Base-by-base conservation (phyloP, 2,329 filamentous ascomycete genomes). In the Fusarium robinianum region DNA sequence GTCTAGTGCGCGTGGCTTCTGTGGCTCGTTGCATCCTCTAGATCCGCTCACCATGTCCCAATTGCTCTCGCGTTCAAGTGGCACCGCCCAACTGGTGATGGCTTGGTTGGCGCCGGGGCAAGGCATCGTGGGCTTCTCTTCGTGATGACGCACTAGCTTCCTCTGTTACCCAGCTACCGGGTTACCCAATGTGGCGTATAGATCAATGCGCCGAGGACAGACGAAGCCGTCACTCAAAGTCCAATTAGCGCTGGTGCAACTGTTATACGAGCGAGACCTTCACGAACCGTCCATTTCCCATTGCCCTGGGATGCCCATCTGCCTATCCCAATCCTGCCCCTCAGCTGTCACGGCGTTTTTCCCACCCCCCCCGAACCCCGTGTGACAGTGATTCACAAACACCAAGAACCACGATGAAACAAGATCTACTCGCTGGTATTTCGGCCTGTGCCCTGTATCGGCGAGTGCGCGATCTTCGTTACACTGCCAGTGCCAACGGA, bases 101-200 rank as follows among this genome's bases (percentile, higher is more conserved):
- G 32, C 35, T 39, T 39, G 15, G 51, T 55, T 43, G 47, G 51
- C 42, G 23, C 24, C 21, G 26, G 27, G 29, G 34, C 35, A 39
- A 16, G 47, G 32, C 47, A 36, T 23, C 41, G 41, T 38, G 40
- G n/a, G n/a, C n/a, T n/a, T n/a, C n/a, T n/a, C 32, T 51, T 29
- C 30, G 47, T 41, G 37, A 53, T 55, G 52, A 55, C 48, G 51
- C 46, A 49, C 39, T 37, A 53, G 35, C 22, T 14, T 42, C 48
- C 32, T n/a, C n/a, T n/a, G n/a, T n/a, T n/a, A n/a, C n/a, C n/a
- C n/a, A n/a, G n/a, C n/a, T n/a, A n/a, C n/a, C n/a, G n/a, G n/a
- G n/a, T n/a, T n/a, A n/a, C n/a, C n/a, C n/a, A n/a, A n/a, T n/a
- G n/a, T n/a, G n/a, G n/a, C n/a, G n/a, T n/a, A n/a, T n/a, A n/a